Conservation (phyloP, 371 early-diverging fungal genomes). For the Mucor racemosus region DNA sequence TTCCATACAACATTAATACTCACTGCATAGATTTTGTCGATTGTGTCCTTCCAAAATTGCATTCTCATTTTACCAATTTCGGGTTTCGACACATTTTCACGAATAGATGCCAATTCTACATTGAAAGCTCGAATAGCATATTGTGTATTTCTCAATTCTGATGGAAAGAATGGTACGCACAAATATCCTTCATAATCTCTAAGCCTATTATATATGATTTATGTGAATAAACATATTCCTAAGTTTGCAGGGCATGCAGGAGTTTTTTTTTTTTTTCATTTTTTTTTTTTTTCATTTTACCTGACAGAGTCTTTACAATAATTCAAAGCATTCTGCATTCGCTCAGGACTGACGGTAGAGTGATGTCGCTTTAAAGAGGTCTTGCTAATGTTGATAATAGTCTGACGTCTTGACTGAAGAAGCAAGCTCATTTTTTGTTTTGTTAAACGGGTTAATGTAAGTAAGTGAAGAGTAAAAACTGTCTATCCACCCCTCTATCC, state of each 20-base stretch:
- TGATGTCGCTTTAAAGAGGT: not conserved
- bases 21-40: constrained; percentile 74
- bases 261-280: not conserved
- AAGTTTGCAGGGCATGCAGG: not conserved
- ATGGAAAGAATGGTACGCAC: constrained; percentile 75
- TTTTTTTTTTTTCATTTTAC: constrained; percentile 23
- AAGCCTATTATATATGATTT: constrained; percentile 32
- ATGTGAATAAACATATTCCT: not conserved
- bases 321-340: constrained; percentile 31
- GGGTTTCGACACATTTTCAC: constrained; percentile 72
- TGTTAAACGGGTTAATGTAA: not conserved
- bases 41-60: constrained; percentile 82
- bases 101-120: constrained; percentile 81
- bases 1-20: not conserved
- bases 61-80: constrained; percentile 81
- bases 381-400: not conserved
- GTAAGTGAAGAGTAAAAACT: not conserved
- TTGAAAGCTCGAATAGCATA: constrained; percentile 90
- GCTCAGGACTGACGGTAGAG: constrained; percentile 19
- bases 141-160: constrained; percentile 59
- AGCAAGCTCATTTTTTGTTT: not conserved
- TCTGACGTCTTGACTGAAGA: not conserved
- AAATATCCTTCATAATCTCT: constrained; percentile 83
- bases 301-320: constrained; percentile 51
- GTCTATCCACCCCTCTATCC: not conserved